Percentiles rank a stretch among this genome's conserved stretches.
phyloP scores from a whole-genome alignment of 1,284 basidiomycete genomes.

The Clitocybe nebularis region DNA sequence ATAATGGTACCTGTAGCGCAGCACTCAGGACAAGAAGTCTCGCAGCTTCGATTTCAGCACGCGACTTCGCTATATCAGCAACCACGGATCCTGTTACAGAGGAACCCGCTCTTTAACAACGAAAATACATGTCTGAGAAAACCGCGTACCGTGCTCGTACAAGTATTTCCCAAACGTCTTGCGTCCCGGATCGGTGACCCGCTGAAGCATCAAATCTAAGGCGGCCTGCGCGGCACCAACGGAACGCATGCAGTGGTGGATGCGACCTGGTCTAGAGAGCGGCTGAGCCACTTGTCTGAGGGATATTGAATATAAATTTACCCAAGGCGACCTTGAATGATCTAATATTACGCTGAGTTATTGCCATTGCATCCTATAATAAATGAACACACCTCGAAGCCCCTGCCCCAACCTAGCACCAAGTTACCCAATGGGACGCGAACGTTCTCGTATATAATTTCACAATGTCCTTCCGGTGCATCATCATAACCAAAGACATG shows the following conservation, averaged over 20 bases:
- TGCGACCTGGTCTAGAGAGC: slow-evolving; percentile 75
- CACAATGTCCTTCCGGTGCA: slow-evolving; percentile 94
- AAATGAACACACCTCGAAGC: slow-evolving; percentile 67
- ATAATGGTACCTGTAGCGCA: slow-evolving; percentile 65
- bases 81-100: slow-evolving; percentile 73
- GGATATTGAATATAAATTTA: slow-evolving; percentile 28
- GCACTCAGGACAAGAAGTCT: slow-evolving; percentile 89
- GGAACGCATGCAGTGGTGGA: slow-evolving; percentile 98
- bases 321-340: slow-evolving; percentile 97
- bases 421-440: slow-evolving; percentile 82
- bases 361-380: slow-evolving; percentile 56
- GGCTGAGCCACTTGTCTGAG: slow-evolving; percentile 2
- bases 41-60: slow-evolving; percentile 89
- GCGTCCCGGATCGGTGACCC: slow-evolving; percentile 87
- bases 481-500: slow-evolving; percentile 92
- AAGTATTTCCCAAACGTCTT: slow-evolving; percentile 95
- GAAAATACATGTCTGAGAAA: slow-evolving; percentile 4
- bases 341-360: slow-evolving; percentile 40
- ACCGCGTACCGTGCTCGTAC: slow-evolving; percentile 76
- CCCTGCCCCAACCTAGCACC: slow-evolving; percentile 89
- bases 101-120: background rate
- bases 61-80: slow-evolving; percentile 85
- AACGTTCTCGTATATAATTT: slow-evolving; percentile 93
- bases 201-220: slow-evolving; percentile 83
- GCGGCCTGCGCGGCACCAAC: slow-evolving; percentile 87